These are phyloP conservation scores for Danielia oregonensis DNA, from an alignment of 805 yeast genomes.

Conservation along the genomic window DNA sequence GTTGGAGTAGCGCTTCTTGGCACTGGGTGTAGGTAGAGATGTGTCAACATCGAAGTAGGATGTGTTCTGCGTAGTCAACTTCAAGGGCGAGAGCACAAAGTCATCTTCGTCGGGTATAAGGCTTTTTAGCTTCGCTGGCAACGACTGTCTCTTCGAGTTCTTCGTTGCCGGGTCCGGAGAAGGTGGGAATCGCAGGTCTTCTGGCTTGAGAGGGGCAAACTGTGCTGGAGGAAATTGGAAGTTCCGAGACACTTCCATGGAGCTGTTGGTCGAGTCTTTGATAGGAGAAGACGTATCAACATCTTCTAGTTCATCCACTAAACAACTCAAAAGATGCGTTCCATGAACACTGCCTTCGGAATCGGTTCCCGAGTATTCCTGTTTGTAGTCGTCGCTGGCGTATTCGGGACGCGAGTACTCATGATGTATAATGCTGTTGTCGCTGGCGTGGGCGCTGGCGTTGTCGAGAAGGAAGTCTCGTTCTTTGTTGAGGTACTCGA, in stretches of 20 bases:
- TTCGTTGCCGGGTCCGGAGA: slow-evolving; percentile 30
- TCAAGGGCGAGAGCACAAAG: slow-evolving; percentile 41
- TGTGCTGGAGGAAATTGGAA: slow-evolving; percentile 25
- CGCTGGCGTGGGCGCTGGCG: slow-evolving; percentile 1
- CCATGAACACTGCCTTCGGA: slow-evolving; percentile 19
- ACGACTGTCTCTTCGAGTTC: slow-evolving; percentile 28
- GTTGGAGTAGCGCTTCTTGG: slow-evolving; percentile 24
- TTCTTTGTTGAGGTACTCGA: slow-evolving; percentile 45
- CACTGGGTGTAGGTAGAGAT: slow-evolving; percentile 9
- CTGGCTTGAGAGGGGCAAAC: slow-evolving; percentile 1
- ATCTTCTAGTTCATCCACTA: slow-evolving; percentile 18
- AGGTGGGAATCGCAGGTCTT: slow-evolving; percentile 22
- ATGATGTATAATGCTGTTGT: slow-evolving; percentile 4
- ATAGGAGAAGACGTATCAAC: slow-evolving; percentile 27
- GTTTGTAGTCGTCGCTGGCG: slow-evolving; percentile 4
- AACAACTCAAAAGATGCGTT: slow-evolving; percentile 20
- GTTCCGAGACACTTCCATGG: slow-evolving; percentile 18
- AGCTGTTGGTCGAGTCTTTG: slow-evolving; percentile 15
- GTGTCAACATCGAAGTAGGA: slow-evolving; percentile 18
- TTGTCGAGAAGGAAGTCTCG: slow-evolving; percentile 12
- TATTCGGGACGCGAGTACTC: background rate
- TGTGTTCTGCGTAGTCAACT: slow-evolving; percentile 25
- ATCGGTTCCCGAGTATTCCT: slow-evolving; percentile 12
- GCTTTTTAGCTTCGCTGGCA: slow-evolving; percentile 29
- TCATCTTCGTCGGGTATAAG: slow-evolving; percentile 25